Evolutionary conservation across 768 basidiomycete species (phyloP), one percentile per base, ranked within the genome.

Genomic region (Cystobasidium tubakii): DNA sequence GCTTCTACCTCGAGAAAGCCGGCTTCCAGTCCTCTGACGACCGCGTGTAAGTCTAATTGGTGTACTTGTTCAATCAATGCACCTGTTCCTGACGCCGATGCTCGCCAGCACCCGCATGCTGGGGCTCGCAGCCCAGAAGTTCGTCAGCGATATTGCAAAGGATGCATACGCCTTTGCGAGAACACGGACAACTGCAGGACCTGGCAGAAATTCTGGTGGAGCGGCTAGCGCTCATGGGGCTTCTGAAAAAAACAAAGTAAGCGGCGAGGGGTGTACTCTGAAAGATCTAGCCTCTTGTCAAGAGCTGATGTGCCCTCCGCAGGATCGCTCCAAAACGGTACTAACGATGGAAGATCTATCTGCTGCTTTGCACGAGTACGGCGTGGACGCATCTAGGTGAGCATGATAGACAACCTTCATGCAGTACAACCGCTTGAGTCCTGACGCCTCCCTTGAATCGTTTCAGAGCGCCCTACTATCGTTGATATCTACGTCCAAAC

Each of bases 151-250:
- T 80, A 94, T 99, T 70, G 90, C 95, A 1, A 87, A 90, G 1
- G 96, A 99, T 81, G 93, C 96, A 12, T 98, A 91, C 82, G 93
- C 97, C 79, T 95, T 97, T 82, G 96, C 96, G 9, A 90, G 95
- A 34, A 91, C 98, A 78, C 88, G 96, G 43, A 91, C 91, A 0
- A 95, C 91, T 74, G 92, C 91, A 42, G 77, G 78, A 0, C 80
- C 88, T 4, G 87, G 88, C 33, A 89, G 69, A 25, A 31, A 17
- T 21, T 33, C 69, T 6, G 15, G 39, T 39, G 54, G 34, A 55
- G 23, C 69, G 10, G 36, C 7, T 27, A 60, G 29, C 36, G 31
- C 57, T 1, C 50, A 46, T 2, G 33, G 39, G 1, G 36, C 46
- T 15, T 36, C 54, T 17, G 66, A 23, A 1, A 70, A 74, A 27